Percentiles rank a stretch among this genome's conserved stretches.
phyloP scores from a whole-genome alignment of 371 early-diverging fungal genomes.

The Mucor lusitanicus region DNA sequence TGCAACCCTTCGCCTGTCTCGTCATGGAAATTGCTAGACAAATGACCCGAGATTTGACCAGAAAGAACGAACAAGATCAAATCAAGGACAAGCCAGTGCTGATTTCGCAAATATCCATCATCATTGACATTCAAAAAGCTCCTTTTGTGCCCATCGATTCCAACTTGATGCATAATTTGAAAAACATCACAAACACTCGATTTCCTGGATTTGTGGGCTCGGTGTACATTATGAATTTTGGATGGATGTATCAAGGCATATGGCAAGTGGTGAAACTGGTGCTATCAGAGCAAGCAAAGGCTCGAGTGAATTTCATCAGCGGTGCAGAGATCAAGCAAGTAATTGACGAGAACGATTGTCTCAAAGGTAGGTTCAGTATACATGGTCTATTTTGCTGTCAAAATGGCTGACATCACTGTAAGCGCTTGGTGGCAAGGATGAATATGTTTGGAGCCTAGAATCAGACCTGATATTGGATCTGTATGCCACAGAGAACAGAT shows the following conservation, averaged over 20 bases:
- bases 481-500: constrained; percentile 33
- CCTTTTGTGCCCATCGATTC: constrained; percentile 48
- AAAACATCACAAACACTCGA: constrained; percentile 31
- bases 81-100: constrained; percentile 4
- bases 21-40: constrained; percentile 52
- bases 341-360: constrained; percentile 30
- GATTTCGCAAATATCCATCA: constrained; percentile 44
- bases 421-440: constrained; percentile 47
- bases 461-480: constrained; percentile 34
- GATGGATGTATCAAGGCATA: constrained; percentile 58
- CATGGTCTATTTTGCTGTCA: not conserved
- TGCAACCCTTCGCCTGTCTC: constrained; percentile 47
- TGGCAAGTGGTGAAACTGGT: constrained; percentile 53
- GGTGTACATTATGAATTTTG: constrained; percentile 53
- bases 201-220: constrained; percentile 50
- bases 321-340: constrained; percentile 33
- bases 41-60: constrained; percentile 39
- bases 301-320: constrained; percentile 41
- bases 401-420: not conserved
- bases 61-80: constrained; percentile 23
- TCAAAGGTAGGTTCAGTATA: constrained; percentile 25
- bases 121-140: constrained; percentile 48
- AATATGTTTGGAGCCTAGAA: constrained; percentile 41
- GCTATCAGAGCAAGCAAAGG: constrained; percentile 46
- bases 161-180: constrained; percentile 29